Base-by-base conservation (phyloP, 2,329 filamentous ascomycete species). In the Fusarium annulatum region DNA sequence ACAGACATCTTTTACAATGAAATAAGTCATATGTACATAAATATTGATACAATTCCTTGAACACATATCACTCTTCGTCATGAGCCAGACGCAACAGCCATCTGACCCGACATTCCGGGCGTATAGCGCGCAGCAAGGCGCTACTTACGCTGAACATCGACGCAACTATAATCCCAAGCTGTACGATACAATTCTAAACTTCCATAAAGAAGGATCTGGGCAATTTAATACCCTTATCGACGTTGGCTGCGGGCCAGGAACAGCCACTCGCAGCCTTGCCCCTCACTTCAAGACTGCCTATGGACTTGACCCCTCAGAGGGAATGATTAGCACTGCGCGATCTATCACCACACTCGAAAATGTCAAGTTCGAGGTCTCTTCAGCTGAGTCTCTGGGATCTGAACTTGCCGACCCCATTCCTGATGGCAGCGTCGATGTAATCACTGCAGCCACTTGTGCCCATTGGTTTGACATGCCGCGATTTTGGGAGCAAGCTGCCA, bases 181-280 rank as follows among this genome's bases (percentile, higher is more conserved):
- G 3, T 63, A 61, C 6, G 55, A 49, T 3, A 7, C 42, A 3
- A 41, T 63, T 2, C 2, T 60, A 0, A 36, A 33, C 2, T 60
- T 41, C 10, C 61, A 63, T 7, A 49, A 63, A 7, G 33, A 23
- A 2, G 42, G 61, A 0, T 33, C 53, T 11, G 43, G 34, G 9
- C 42, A 30, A 3, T 26, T 63, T 1, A 23, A 48, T 11, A 48
- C 19, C 9, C 33, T 61, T 0, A 3, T 63, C 0, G 61, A 63
- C 18, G 36, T 61, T 28, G 60, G 60, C 11, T 63, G 61, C 15
- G 61, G 61, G 4, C 61, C 61, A 41, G 61, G 61, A 48, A 63
- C 36, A 18, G 60, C 60, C 1, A 60, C 55, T 12, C 53, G 30
- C 11, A 63, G 18, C 10, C 61, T 63, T 19, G 53, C 61, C 12